Percentiles rank a stretch among this genome's conserved stretches.
These are phyloP conservation scores for Kandelia obovata DNA, from an alignment of 345 rosid species.

Conservation along the genomic window DNA sequence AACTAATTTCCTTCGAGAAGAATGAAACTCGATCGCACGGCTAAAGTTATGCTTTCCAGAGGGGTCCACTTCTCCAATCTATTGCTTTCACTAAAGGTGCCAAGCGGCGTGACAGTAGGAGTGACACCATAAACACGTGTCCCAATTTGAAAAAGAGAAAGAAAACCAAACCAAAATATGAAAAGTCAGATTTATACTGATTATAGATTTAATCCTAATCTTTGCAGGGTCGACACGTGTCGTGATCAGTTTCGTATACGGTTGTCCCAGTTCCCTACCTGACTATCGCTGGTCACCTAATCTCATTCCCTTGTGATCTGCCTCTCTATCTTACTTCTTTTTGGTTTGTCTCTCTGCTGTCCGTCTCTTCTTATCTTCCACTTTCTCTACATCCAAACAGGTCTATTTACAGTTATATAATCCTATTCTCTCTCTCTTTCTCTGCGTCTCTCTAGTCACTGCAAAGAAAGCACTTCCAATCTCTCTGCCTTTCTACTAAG, in stretches of 20 bases:
- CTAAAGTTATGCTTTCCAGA: background rate
- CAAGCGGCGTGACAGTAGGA: slow-evolving; percentile 21
- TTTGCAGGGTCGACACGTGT: slow-evolving; percentile 31
- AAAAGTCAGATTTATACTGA: slow-evolving; percentile 24
- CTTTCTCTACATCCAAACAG: slow-evolving; percentile 33
- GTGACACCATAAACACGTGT: slow-evolving; percentile 13
- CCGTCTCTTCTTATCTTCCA: slow-evolving; percentile 1
- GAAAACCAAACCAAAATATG: no score
- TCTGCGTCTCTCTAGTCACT: background rate
- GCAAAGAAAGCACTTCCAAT: slow-evolving; percentile 9
- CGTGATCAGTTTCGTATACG: background rate
- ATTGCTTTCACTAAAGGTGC: background rate
- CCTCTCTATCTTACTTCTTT: background rate
- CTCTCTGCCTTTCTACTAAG: slow-evolving; percentile 21
- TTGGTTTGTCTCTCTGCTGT: background rate
- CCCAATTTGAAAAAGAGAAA: no score
- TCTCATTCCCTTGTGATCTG: slow-evolving; percentile 27
- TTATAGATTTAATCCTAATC: slow-evolving; percentile 25
- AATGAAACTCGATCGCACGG: slow-evolving; percentile 15
- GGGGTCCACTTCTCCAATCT: slow-evolving; percentile 4
- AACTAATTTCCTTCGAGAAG: slow-evolving; percentile 1
- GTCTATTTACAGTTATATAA: background rate
- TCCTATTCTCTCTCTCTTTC: slow-evolving; percentile 14
- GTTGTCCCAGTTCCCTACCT: slow-evolving; percentile 7
- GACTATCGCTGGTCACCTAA: slow-evolving; percentile 6